Evolutionary conservation across 441 rosid genomes (phyloP).

Genomic region (Pelargonium citronellum): DNA sequence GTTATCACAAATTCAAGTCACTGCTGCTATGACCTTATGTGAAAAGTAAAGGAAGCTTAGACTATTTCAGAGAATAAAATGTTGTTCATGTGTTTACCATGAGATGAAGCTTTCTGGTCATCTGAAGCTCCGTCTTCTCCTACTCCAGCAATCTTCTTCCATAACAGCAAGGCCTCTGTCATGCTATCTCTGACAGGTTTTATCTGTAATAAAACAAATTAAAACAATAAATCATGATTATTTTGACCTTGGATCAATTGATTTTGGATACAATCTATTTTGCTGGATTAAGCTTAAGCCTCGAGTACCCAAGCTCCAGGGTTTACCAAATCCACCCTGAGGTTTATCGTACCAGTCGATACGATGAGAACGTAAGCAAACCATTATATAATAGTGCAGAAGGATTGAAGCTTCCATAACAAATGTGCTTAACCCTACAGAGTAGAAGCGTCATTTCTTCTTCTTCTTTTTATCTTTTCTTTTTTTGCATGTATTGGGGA

Average conservation of each 20-base stretch:
- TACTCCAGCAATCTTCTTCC: conserved; percentile 82
- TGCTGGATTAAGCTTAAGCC: not conserved
- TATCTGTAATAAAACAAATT: conserved; percentile 39
- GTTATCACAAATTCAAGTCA: not conserved
- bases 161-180: conserved; percentile 83
- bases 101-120: conserved; percentile 54
- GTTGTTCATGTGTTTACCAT: conserved; percentile 34
- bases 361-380: not conserved
- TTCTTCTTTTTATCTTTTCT: no score
- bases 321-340: not conserved
- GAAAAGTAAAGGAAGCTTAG: not conserved
- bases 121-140: conserved; percentile 54
- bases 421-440: not conserved
- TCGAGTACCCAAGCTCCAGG: not conserved
- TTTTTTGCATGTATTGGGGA: no score
- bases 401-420: not conserved
- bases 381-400: not conserved
- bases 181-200: conserved; percentile 94
- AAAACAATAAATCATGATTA: not conserved
- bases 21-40: not conserved
- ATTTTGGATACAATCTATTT: conserved; percentile 1
- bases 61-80: not conserved
- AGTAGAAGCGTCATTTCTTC: not conserved
- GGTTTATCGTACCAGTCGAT: not conserved
- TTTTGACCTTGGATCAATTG: not conserved